Conservation (phyloP, 495 filamentous ascomycete genomes). For the Neurospora cerealis region DNA sequence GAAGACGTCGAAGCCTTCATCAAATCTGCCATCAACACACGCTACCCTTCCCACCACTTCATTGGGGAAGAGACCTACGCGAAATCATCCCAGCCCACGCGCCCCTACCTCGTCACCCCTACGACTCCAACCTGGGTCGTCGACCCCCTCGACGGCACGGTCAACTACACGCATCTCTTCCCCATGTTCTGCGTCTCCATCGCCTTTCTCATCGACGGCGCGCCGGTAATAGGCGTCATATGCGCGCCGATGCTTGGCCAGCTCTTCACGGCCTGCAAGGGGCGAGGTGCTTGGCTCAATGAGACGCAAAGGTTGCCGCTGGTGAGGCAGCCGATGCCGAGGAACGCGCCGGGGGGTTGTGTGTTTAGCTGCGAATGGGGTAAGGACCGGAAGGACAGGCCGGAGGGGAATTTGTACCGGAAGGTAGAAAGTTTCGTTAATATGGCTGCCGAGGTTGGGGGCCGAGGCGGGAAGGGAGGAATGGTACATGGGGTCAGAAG, state of each 20-base stretch:
- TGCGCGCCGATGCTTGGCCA: conserved; percentile 55
- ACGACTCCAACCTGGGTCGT: conserved; percentile 56
- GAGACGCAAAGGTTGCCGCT: conserved; percentile 49
- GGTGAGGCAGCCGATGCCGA: conserved; percentile 47
- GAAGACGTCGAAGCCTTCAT: conserved; percentile 62
- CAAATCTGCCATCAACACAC: conserved; percentile 39
- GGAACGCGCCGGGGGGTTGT: conserved; percentile 53
- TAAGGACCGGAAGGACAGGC: conserved; percentile 53
- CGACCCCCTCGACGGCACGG: conserved; percentile 61
- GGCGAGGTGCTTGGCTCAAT: conserved; percentile 57
- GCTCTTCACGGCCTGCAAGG: conserved; percentile 50
- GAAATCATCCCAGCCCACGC: conserved; percentile 34
- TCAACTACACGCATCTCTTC: conserved; percentile 64
- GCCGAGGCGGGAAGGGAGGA: conserved; percentile 51
- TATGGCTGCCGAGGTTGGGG: conserved; percentile 54
- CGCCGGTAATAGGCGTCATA: conserved; percentile 54
- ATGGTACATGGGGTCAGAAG: conserved; percentile 75
- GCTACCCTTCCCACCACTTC: conserved; percentile 57
- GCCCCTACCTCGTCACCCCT: conserved; percentile 49
- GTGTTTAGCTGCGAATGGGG: conserved; percentile 65
- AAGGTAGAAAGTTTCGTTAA: conserved; percentile 63
- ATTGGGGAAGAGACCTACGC: conserved; percentile 64
- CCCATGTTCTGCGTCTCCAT: conserved; percentile 67
- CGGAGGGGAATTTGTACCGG: conserved; percentile 51
- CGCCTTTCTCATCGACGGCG: conserved; percentile 45